Evolutionary conservation across 148 eudicot species (phyloP).

Genomic region (Rhododendron simsii): DNA sequence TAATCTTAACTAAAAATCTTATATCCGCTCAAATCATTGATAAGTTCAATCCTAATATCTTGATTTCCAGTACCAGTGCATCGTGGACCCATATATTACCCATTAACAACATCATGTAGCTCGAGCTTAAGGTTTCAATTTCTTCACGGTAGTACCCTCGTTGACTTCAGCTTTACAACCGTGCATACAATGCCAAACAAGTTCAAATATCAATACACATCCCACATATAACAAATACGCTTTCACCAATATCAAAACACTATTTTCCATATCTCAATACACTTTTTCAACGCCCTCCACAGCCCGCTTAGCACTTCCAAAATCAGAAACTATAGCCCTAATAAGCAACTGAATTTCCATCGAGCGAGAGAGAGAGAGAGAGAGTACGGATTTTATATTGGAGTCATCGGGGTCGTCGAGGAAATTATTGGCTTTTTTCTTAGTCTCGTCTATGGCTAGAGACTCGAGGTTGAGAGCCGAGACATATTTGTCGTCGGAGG

Average conservation of each 20-base stretch:
- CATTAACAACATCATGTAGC: not conserved
- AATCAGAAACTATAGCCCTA: not conserved
- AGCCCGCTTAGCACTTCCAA: not conserved
- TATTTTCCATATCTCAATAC: no score
- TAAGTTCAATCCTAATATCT: not conserved
- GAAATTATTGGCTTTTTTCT: conserved; percentile 8
- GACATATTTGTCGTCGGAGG: conserved; percentile 10
- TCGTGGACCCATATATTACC: not conserved
- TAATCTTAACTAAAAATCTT: not conserved
- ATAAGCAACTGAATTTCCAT: not conserved
- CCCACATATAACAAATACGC: no score
- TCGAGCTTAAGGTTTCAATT: not conserved
- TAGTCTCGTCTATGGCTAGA: conserved; percentile 26
- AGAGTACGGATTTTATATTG: conserved; percentile 57
- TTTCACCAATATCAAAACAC: not conserved
- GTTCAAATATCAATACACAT: not conserved
- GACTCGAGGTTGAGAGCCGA: conserved; percentile 21
- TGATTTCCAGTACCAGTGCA: not conserved
- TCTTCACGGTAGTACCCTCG: not conserved
- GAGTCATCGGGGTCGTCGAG: conserved; percentile 67
- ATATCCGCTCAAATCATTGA: not conserved
- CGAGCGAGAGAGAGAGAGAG: not conserved
- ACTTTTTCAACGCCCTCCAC: not conserved
- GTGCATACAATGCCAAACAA: not conserved
- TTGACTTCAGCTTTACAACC: not conserved